Conservation (phyloP, 2,329 filamentous ascomycete species). For the Penicillium vulpinum region DNA sequence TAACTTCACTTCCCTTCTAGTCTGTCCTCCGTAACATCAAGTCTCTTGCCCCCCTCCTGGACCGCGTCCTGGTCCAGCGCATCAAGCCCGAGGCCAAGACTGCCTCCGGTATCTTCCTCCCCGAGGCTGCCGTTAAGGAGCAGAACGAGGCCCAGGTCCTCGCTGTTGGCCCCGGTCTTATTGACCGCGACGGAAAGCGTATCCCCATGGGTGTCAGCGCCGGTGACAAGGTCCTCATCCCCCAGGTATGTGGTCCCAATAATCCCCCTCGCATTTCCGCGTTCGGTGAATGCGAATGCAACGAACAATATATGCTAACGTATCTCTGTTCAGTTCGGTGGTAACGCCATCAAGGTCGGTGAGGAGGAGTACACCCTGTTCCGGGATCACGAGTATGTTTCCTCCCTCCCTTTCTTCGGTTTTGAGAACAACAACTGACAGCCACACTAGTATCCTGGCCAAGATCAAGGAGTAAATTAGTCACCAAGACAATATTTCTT, state of each 20-base stretch:
- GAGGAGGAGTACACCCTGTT: conserved; percentile 96
- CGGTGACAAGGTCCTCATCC: conserved; percentile 94
- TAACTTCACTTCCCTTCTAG: conserved; percentile 15
- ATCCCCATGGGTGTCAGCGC: conserved; percentile 76
- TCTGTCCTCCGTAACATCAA: conserved; percentile 88
- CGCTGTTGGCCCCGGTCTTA: conserved; percentile 83
- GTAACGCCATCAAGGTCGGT: conserved; percentile 92
- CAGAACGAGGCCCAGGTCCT: conserved; percentile 96
- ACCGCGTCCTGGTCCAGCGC: conserved; percentile 97
- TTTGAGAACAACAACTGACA: not conserved
- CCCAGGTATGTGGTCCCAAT: conserved; percentile 65
- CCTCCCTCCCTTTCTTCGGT: not conserved
- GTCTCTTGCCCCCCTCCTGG: conserved; percentile 89
- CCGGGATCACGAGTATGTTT: conserved; percentile 93
- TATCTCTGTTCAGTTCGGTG: conserved; percentile 68
- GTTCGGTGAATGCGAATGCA: not conserved
- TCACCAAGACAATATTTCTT: conserved; percentile 8
- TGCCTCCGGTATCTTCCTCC: conserved; percentile 93
- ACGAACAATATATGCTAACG: conserved; percentile 19
- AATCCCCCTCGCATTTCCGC: not conserved
- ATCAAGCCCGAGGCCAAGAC: conserved; percentile 97
- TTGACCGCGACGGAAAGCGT: conserved; percentile 88
- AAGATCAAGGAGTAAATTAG: conserved; percentile 92
- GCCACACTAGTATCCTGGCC: conserved; percentile 74
- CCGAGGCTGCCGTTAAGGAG: conserved; percentile 95